Base-by-base conservation (phyloP, 1,284 basidiomycete genomes). In the Phlebopus sp. region DNA sequence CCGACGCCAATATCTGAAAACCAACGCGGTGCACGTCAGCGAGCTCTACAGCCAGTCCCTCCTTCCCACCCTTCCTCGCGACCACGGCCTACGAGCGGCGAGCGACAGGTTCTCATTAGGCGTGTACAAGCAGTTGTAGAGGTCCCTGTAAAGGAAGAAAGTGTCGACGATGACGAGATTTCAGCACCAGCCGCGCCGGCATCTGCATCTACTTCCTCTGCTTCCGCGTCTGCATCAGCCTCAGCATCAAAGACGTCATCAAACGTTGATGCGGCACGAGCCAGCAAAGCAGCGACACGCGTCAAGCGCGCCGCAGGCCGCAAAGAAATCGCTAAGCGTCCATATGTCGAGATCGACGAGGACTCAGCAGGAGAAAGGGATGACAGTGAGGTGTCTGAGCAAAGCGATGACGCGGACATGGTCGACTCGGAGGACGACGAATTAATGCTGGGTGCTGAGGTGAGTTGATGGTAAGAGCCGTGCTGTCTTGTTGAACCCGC, bases 371-470 rank as follows among this genome's bases (percentile, higher is more conserved):
- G 21, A 13, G 58, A 57, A 5, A 19, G n/a, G 23, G 14, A 53
- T 31, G 51, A 49, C 6, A 55, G 55, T 25, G 59, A 61, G 13
- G 55, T 54, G 14, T 55, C 57, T 11, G 50, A 55, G 35, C 59
- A 50, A 39, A 55, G 55, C 4, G 58, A 61, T 25, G 53, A 50
- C 30, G 51, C 46, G 0, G 47, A 59, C 42, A 49, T 49, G 10
- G 55, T 58, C 38, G 55, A 62, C 41, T 63, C 62, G n/a, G 73
- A 76, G 15, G 80, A 74, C 10, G 79, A 82, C 50, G 80, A 82
- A 54, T 55, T 83, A 25, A 71, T 76, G 70, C 72, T 83, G 60
- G 75, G 77, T 25, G 64, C 69, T 21, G 71, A 73, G 68, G 81
- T 81, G 42, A 53, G 69, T 55, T 34, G 47, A 15, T 19, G 27